phyloP scores from a whole-genome alignment of 441 rosid species.

The Croton setiger region DNA sequence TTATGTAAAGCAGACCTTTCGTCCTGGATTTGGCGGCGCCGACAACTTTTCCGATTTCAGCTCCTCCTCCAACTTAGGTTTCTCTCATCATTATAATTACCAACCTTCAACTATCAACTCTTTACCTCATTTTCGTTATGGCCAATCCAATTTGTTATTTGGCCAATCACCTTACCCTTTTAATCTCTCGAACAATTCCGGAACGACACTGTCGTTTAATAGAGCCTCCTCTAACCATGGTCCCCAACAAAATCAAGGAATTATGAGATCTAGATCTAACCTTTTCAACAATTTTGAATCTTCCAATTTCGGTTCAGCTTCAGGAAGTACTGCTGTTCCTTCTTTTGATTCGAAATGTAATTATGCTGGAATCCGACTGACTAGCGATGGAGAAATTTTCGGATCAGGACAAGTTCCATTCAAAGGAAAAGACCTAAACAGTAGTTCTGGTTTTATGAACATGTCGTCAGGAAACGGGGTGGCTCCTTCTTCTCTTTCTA shows the following conservation, averaged over 20 bases:
- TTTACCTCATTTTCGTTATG: constrained; percentile 8
- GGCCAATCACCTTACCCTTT: constrained; percentile 1
- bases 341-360: constrained; percentile 8
- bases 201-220: not conserved
- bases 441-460: not conserved
- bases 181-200: not conserved
- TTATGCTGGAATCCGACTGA: constrained; percentile 30
- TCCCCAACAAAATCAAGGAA: constrained; percentile 17
- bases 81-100: constrained; percentile 1
- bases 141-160: constrained; percentile 13
- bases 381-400: constrained; percentile 12
- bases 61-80: constrained; percentile 8
- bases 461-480: too few species aligned
- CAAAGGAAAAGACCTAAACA: not conserved
- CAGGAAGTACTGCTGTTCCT: not conserved
- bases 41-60: constrained; percentile 13
- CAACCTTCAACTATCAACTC: constrained; percentile 21
- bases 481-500: constrained; percentile 3
- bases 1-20: constrained; percentile 18
- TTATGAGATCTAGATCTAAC: not conserved
- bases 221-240: constrained; percentile 4
- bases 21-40: constrained; percentile 25
- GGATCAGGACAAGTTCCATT: constrained; percentile 13
- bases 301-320: constrained; percentile 4
- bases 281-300: constrained; percentile 7